A percentile compares a stretch with the other conserved stretches of the same genome.
These are phyloP conservation scores for Truncatella angustata DNA, from an alignment of 2,329 filamentous ascomycete species.

Conservation along the genomic window DNA sequence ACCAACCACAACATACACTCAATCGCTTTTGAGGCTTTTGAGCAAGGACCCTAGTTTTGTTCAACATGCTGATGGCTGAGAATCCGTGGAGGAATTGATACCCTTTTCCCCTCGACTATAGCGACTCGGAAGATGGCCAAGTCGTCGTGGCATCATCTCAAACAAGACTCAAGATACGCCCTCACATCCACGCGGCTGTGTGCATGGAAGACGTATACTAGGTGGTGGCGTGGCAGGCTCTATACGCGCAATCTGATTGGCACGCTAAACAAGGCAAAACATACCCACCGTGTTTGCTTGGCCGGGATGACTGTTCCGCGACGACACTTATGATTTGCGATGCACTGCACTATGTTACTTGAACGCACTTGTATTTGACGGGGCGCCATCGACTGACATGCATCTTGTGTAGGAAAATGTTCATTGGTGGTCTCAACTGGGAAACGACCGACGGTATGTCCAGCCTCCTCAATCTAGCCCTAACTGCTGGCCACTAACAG, in stretches of 20 bases:
- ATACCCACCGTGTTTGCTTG: neutral
- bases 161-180: neutral
- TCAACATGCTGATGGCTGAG: neutral
- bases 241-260: neutral
- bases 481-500: neutral
- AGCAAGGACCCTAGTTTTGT: neutral
- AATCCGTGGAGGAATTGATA: slow-evolving; percentile 7
- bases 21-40: neutral
- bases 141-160: neutral
- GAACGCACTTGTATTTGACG: too few relatives aligned
- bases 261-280: neutral
- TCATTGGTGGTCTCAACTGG: slow-evolving; percentile 98
- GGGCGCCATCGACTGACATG: slow-evolving; percentile 24
- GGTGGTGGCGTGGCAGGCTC: neutral
- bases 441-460: slow-evolving; percentile 94
- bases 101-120: slow-evolving; percentile 16
- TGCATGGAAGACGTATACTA: slow-evolving; percentile 14
- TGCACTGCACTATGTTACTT: too few relatives aligned
- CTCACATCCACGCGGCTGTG: slow-evolving; percentile 12
- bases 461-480: slow-evolving; percentile 6
- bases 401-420: slow-evolving; percentile 81
- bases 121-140: slow-evolving; percentile 12
- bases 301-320: neutral
- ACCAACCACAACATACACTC: slow-evolving; percentile 1
- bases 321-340: neutral